Conservation (phyloP, 2,329 filamentous ascomycete genomes). For the Gnomoniopsis sp. region DNA sequence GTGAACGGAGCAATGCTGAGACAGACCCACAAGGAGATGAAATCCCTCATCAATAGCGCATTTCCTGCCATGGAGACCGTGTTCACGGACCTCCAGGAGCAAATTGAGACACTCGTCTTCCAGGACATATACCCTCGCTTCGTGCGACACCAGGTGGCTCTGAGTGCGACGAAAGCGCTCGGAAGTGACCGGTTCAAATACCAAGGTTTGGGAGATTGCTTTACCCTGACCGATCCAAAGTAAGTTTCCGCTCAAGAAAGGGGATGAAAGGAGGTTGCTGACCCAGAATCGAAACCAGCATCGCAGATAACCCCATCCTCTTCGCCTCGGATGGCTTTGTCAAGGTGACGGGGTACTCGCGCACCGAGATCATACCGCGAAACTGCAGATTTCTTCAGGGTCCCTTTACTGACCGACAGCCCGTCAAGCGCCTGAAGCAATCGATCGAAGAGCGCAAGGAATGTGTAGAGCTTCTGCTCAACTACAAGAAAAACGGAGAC, state of each 20-base stretch:
- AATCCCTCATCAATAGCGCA: slow-evolving; percentile 27
- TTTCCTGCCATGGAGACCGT: slow-evolving; percentile 36
- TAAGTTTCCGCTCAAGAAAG: background rate
- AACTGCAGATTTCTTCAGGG: slow-evolving; percentile 49
- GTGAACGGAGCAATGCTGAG: slow-evolving; percentile 26
- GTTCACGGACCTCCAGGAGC: slow-evolving; percentile 35
- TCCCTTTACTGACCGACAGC: slow-evolving; percentile 34
- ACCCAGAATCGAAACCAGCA: background rate
- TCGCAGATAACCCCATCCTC: slow-evolving; percentile 47
- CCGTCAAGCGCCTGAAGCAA: slow-evolving; percentile 24
- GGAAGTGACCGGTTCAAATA: slow-evolving; percentile 36
- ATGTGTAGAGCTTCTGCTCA: slow-evolving; percentile 25
- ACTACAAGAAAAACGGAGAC: slow-evolving; percentile 45
- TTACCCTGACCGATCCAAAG: slow-evolving; percentile 52
- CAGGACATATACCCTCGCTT: slow-evolving; percentile 47
- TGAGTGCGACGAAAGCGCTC: slow-evolving; percentile 31
- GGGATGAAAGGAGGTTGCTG: slow-evolving; percentile 7
- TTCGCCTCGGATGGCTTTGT: slow-evolving; percentile 49
- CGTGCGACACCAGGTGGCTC: slow-evolving; percentile 45
- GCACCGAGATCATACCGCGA: slow-evolving; percentile 42
- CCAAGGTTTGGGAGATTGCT: slow-evolving; percentile 55
- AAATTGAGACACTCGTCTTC: slow-evolving; percentile 39
- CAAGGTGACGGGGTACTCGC: slow-evolving; percentile 42
- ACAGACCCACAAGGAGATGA: slow-evolving; percentile 26
- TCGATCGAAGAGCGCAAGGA: slow-evolving; percentile 6